Evolutionary conservation across 2,329 filamentous ascomycete species (phyloP).

Genomic region (Cyphellophora attinorum): DNA sequence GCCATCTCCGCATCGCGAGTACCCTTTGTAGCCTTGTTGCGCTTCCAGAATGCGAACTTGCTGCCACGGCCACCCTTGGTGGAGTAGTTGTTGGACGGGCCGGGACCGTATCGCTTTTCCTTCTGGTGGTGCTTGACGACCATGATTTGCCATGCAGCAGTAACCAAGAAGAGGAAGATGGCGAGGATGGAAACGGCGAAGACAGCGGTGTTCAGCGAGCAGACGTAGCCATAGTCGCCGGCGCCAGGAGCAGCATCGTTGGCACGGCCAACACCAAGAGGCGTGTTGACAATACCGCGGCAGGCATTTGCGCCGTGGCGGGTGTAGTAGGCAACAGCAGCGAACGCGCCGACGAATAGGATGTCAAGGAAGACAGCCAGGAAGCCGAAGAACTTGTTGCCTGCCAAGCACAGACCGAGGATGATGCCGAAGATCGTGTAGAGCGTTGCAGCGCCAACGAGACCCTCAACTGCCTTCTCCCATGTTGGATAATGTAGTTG

Average conservation of each 20-base stretch:
- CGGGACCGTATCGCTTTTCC: conserved; percentile 62
- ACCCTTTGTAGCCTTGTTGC: conserved; percentile 24
- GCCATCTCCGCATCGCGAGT: conserved; percentile 36
- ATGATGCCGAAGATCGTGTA: conserved; percentile 67
- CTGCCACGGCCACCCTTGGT: too few relatives aligned
- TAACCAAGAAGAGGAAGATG: conserved; percentile 72
- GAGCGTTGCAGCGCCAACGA: conserved; percentile 63
- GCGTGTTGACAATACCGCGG: conserved; percentile 53
- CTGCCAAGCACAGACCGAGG: conserved; percentile 70
- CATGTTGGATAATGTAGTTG: conserved; percentile 53
- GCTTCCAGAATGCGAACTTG: conserved; percentile 35
- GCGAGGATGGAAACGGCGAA: conserved; percentile 72
- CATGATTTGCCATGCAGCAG: conserved; percentile 57
- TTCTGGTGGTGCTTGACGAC: conserved; percentile 63
- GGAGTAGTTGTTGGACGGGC: conserved; percentile 60
- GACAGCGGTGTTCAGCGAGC: conserved; percentile 64
- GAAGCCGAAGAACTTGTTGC: conserved; percentile 61
- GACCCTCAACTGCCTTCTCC: conserved; percentile 65
- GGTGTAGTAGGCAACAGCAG: conserved; percentile 71
- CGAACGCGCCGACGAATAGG: conserved; percentile 64
- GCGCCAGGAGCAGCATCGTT: conserved; percentile 37
- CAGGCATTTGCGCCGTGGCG: conserved; percentile 60
- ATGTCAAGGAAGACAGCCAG: conserved; percentile 68
- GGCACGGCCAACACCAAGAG: conserved; percentile 56
- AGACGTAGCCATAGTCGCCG: conserved; percentile 48